Base-by-base conservation (phyloP, 305 asterid species). In the Fraxinus floribunda region DNA sequence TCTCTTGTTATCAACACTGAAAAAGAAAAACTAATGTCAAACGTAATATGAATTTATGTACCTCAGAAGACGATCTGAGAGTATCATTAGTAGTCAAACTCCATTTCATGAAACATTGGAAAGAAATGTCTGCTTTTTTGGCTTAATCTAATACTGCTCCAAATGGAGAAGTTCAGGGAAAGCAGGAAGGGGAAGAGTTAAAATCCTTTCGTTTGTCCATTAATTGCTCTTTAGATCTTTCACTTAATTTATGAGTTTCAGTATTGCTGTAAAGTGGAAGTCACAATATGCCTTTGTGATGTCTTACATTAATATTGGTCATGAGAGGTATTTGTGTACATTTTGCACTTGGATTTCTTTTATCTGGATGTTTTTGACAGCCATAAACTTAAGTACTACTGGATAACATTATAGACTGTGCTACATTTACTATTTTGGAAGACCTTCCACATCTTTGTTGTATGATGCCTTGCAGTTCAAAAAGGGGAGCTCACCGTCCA, bases 401-500 rank as follows among this genome's bases (percentile, higher is more conserved):
- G 52, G 52, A 73, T 68, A 5, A 66, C 32, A 24, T 5, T 5
- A 39, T 11, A 29, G 0, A 41, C 24, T 22, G 18, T 30, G 18
- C 30, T 30, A 24, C 34, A 22, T 70, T 71, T 78, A 39, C 71
- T 36, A 32, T 60, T 78, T 38, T 49, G 83, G 84, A 66, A 74
- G 57, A 26, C 77, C 57, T 49, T 74, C 76, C 38, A 77, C 46
- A n/a, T 34, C 68, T 68, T 80, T 83, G 46, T 38, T 77, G 41
- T 87, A 57, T 75, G 70, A 70, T 87, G 87, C 77, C 85, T 75
- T 92, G 82, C 87, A 94, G 98, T 89, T 86, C 88, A 80, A 89
- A 88, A 85, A 91, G 98, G 88, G 98, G 98, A 85, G 92, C 89
- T 64, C 98, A 93, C 90, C 97, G 97, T 78, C 98, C 98, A 75